Conservation (phyloP, 202 grass and related monocot genomes). For the Carex sylvatica region DNA sequence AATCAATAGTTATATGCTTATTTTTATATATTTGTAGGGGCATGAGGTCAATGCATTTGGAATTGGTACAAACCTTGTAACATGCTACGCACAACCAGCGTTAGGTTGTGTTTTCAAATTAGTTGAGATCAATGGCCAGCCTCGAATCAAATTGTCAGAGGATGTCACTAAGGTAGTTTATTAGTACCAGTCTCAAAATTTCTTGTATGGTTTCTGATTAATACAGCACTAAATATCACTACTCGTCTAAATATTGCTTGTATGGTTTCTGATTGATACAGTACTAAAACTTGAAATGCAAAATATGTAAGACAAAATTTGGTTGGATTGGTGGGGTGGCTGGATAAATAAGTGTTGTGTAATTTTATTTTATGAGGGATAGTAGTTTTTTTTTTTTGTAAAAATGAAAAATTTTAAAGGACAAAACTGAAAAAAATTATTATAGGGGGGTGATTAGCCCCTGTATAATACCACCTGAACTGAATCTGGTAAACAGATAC, state of each 20-base stretch:
- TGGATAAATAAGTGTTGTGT: no score
- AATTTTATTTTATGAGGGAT: no score
- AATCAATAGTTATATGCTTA: neutral
- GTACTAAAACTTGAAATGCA: neutral
- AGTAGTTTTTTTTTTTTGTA: no score
- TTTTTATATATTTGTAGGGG: constrained; percentile 28
- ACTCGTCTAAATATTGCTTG: no score
- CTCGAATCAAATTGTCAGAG: constrained; percentile 57
- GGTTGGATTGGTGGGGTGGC: neutral
- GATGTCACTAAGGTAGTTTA: constrained; percentile 47
- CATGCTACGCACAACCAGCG: constrained; percentile 50
- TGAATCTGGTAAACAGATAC: neutral
- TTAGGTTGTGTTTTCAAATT: constrained; percentile 62
- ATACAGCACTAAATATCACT: no score
- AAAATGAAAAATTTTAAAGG: no score
- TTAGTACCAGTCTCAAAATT: neutral
- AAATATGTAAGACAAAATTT: neutral
- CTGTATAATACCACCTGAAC: no score
- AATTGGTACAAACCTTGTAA: constrained; percentile 50
- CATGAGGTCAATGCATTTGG: constrained; percentile 55
- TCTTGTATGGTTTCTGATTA: neutral
- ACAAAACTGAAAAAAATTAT: no score
- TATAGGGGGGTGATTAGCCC: no score
- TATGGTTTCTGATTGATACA: no score
- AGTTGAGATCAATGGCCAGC: constrained; percentile 54